Evolutionary conservation across 345 rosid species (phyloP).

Genomic region (Eucalyptus fibrosa): DNA sequence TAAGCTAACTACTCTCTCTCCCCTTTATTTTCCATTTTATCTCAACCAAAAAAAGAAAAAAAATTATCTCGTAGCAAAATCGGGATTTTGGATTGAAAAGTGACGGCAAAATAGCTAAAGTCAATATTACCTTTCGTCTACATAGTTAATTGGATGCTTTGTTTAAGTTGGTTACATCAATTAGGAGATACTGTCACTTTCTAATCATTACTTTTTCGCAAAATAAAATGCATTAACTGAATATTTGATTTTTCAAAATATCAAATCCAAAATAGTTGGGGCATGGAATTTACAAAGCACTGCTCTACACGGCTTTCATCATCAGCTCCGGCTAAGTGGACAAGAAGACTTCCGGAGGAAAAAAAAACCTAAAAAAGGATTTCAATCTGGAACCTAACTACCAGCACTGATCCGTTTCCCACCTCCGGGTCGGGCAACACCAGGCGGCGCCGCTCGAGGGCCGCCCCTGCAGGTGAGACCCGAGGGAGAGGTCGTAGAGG

Average conservation of each 20-base stretch:
- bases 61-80: background rate
- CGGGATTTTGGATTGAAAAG: background rate
- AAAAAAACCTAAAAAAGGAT: background rate
- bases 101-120: background rate
- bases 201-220: background rate
- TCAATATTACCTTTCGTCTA: background rate
- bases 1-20: background rate
- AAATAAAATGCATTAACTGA: background rate
- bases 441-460: conserved; percentile 2
- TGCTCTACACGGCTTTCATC: background rate
- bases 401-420: conserved; percentile 99
- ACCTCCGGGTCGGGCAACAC: conserved; percentile 33
- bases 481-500: conserved; percentile 48
- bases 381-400: background rate
- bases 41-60: background rate
- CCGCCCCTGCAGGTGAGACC: background rate
- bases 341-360: background rate
- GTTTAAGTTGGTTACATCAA: background rate
- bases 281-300: background rate
- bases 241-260: background rate
- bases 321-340: background rate
- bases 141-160: background rate
- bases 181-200: background rate
- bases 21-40: background rate
- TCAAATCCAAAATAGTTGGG: background rate